Evolutionary conservation across 768 basidiomycete genomes (phyloP).

Genomic region (Russula brevipes): DNA sequence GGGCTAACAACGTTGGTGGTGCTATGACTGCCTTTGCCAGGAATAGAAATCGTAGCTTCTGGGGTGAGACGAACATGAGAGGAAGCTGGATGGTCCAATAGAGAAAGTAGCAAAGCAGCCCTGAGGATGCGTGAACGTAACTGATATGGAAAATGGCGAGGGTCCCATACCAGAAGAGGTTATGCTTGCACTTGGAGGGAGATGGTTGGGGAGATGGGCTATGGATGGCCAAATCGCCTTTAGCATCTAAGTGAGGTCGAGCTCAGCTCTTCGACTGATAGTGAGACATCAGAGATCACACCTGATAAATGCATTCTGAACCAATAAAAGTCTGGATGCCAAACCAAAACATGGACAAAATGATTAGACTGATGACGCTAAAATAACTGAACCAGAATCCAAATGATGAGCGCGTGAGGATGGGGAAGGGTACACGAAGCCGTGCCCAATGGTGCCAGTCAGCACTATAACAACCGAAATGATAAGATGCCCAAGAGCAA

Average conservation of each 20-base stretch:
- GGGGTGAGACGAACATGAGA: constrained; percentile 70
- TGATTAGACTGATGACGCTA: constrained; percentile 66
- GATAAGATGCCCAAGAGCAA: constrained; percentile 71
- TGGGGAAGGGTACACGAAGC: constrained; percentile 67
- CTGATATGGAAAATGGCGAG: neutral
- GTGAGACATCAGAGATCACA: constrained; percentile 9
- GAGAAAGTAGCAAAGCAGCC: constrained; percentile 67
- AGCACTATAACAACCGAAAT: constrained; percentile 69
- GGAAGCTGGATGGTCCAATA: constrained; percentile 78
- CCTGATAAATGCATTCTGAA: constrained; percentile 72
- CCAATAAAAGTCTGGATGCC: constrained; percentile 55
- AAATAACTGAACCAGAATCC: constrained; percentile 91
- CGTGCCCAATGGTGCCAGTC: constrained; percentile 77
- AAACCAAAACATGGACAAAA: constrained; percentile 81
- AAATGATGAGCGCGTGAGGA: constrained; percentile 77
- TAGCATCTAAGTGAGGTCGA: constrained; percentile 43
- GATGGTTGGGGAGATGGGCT: constrained; percentile 56
- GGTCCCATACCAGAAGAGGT: constrained; percentile 50
- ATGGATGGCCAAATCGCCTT: constrained; percentile 80
- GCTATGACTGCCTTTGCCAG: constrained; percentile 51
- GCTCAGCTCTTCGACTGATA: neutral
- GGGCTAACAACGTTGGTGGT: constrained; percentile 38
- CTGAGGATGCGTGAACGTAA: constrained; percentile 31
- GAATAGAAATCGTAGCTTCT: constrained; percentile 74
- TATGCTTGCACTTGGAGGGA: constrained; percentile 53